Percentiles rank a stretch among this genome's conserved stretches.
phyloP scores from a whole-genome alignment of 768 basidiomycete species.

The Hebeloma cylindrosporum region DNA sequence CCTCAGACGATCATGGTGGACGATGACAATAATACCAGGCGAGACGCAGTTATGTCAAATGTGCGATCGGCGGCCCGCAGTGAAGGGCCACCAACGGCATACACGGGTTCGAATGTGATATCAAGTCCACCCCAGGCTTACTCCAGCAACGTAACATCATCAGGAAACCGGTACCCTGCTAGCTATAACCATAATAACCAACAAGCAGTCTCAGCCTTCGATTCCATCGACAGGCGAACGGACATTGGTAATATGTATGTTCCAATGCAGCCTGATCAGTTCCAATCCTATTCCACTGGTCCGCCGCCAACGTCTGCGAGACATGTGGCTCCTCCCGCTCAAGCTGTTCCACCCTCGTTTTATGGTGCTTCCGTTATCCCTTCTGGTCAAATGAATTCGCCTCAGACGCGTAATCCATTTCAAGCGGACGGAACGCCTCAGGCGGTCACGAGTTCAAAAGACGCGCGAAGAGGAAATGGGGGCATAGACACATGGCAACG shows the following conservation, averaged over 20 bases:
- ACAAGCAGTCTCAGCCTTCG: slow-evolving; percentile 48
- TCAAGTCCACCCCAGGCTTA: slow-evolving; percentile 79
- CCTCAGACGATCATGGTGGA: slow-evolving; percentile 67
- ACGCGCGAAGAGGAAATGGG: slow-evolving; percentile 53
- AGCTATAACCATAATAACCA: slow-evolving; percentile 52
- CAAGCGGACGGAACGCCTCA: slow-evolving; percentile 40
- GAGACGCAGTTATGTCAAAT: slow-evolving; percentile 82
- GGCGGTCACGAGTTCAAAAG: slow-evolving; percentile 45
- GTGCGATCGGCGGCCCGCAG: slow-evolving; percentile 63
- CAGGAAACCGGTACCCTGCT: slow-evolving; percentile 61
- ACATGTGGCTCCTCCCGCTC: slow-evolving; percentile 50
- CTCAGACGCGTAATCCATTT: slow-evolving; percentile 44
- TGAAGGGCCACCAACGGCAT: slow-evolving; percentile 45
- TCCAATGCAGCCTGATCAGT: slow-evolving; percentile 84
- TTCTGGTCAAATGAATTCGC: slow-evolving; percentile 38
- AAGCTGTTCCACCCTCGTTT: slow-evolving; percentile 62
- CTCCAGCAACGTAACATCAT: slow-evolving; percentile 46
- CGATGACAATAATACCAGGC: slow-evolving; percentile 45
- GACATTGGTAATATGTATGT: slow-evolving; percentile 73
- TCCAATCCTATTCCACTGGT: slow-evolving; percentile 49
- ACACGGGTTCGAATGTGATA: slow-evolving; percentile 51
- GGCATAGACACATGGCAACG: slow-evolving; percentile 78
- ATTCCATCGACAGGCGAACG: slow-evolving; percentile 58
- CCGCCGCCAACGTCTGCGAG: slow-evolving; percentile 38
- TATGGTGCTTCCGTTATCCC: slow-evolving; percentile 64